Evolutionary conservation across 805 yeast species (phyloP), one percentile per base, ranked within the genome.

Genomic region (Clavispora fructus): DNA sequence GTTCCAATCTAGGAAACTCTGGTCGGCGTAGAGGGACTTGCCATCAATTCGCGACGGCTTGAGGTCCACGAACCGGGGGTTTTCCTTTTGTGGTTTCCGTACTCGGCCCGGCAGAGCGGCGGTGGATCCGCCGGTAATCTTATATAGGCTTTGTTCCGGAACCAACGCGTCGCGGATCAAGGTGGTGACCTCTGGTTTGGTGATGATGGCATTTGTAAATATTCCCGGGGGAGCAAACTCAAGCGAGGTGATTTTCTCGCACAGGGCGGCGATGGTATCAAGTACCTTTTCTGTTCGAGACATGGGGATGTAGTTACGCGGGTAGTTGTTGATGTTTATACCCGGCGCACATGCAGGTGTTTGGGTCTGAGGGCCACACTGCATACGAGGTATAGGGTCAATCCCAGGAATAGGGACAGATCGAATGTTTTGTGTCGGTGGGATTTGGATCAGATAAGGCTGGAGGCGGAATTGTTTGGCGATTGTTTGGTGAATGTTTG

Each of bases 181-280:
- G 17, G 72, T 64, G 2, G 83, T 79, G 46, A 82, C 80, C 27
- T 71, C 69, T 11, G 81, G 80, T 41, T 68, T 63, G 25, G 71
- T 64, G 9, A 80, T 69, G 14, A 82, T 65, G 2, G 89, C 83
- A 55, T 83, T 83, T 35, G 85, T 79, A 60, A 83, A 83, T 4
- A 80, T 74, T 0, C 88, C 87, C 0, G 86, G 79, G 0, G 75
- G 70, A 17, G 71, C 62, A 60, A 83, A 83, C 45, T 77, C 66
- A 4, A 75, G 67, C 9, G 67, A 59, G 25, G 68, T 61, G 9
- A 80, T 58, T 1, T 74, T 65, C n/a, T 67, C 68, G 6, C 69
- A 56, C 42, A 47, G 50, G 19, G 40, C 44, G n/a, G 43, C 46
- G n/a, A 55, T 40, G 17, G 43, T n/a, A 28, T 39, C 45, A 14